A percentile compares a stretch with the other conserved stretches of the same genome.
Conservation (phyloP, 2,329 filamentous ascomycete genomes). For the Biscogniauxia marginata region DNA sequence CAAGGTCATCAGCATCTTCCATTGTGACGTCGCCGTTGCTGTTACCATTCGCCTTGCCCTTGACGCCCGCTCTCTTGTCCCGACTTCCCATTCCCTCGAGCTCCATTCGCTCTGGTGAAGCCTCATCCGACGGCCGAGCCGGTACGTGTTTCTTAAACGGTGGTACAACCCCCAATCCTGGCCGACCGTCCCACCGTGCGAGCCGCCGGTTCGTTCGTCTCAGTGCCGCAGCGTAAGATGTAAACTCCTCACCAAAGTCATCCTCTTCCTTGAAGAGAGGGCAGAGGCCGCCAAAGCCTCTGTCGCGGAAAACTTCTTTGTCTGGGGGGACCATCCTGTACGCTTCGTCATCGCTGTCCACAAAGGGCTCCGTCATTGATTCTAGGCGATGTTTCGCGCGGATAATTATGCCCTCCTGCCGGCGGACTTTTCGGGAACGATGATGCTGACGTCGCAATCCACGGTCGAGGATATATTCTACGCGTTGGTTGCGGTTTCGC, state of each 20-base stretch:
- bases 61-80: conserved; percentile 30
- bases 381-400: conserved; percentile 65
- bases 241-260: conserved; percentile 75
- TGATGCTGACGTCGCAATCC: conserved; percentile 67
- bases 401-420: conserved; percentile 64
- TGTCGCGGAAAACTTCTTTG: conserved; percentile 48
- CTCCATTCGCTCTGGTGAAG: conserved; percentile 25
- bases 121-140: conserved; percentile 23
- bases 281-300: conserved; percentile 62
- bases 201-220: conserved; percentile 63
- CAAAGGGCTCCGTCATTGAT: conserved; percentile 52
- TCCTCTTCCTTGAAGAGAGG: conserved; percentile 62
- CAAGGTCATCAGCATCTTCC: conserved; percentile 50
- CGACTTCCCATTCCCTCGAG: conserved; percentile 30
- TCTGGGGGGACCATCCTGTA: conserved; percentile 32
- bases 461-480: conserved; percentile 80
- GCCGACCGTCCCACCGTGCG: conserved; percentile 63
- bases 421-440: conserved; percentile 59
- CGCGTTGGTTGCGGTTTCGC: conserved; percentile 72
- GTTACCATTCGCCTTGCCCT: conserved; percentile 33
- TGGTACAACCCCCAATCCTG: conserved; percentile 46
- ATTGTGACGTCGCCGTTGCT: conserved; percentile 44
- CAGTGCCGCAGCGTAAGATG: conserved; percentile 64
- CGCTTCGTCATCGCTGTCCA: conserved; percentile 63
- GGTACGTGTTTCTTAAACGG: conserved; percentile 42